Percentiles rank a stretch among this genome's conserved stretches.
Conservation (phyloP, 148 eudicot genomes). For the Cornus controversa region DNA sequence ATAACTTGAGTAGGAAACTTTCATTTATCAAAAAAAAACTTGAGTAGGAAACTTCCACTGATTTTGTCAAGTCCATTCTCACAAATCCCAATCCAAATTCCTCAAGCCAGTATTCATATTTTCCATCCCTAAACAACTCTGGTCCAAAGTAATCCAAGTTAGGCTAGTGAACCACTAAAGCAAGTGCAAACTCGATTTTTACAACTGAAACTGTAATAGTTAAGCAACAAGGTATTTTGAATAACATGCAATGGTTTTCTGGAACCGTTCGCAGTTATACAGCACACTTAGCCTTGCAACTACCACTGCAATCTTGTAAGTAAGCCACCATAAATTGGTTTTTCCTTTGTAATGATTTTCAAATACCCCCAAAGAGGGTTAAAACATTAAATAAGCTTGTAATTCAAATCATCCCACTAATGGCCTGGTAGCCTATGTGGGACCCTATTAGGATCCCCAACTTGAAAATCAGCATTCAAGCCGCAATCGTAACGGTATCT, state of each 20-base stretch:
- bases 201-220: background rate
- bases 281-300: background rate
- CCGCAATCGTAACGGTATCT: background rate
- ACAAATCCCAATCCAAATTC: background rate
- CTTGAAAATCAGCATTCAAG: background rate
- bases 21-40: too few relatives aligned
- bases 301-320: background rate
- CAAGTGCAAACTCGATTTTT: background rate
- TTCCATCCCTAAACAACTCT: background rate
- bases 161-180: too few relatives aligned
- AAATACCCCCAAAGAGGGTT: background rate
- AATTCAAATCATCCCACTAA: background rate
- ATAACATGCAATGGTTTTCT: background rate
- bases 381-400: background rate
- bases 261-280: background rate
- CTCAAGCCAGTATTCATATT: background rate
- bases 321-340: background rate
- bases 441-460: background rate
- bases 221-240: background rate
- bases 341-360: too few relatives aligned
- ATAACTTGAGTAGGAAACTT: background rate
- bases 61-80: background rate
- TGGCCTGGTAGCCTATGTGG: background rate
- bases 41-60: background rate
- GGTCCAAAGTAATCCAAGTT: background rate